Percentiles rank a stretch among this genome's conserved stretches.
These are phyloP conservation scores for Pseudomassariella vexata DNA, from an alignment of 2,329 filamentous ascomycete genomes.

Conservation along the genomic window DNA sequence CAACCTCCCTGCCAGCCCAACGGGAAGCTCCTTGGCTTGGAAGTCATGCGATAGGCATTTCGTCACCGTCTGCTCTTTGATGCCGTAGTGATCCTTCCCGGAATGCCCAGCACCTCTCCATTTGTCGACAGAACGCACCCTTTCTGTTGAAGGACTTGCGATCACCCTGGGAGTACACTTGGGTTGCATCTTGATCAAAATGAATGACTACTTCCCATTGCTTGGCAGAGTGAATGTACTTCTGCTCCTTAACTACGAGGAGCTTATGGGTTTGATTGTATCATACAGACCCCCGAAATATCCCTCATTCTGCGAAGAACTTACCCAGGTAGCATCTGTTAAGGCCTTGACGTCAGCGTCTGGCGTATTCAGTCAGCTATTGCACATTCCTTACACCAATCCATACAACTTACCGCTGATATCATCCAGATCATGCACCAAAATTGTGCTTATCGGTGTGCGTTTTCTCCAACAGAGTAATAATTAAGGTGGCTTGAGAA, in stretches of 20 bases:
- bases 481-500: no score
- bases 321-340: constrained; percentile 32
- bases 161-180: constrained; percentile 35
- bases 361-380: no score
- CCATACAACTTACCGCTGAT: constrained; percentile 20
- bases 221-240: constrained; percentile 31
- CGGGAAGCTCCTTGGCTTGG: constrained; percentile 27
- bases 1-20: no score
- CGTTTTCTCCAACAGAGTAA: constrained; percentile 15
- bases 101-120: constrained; percentile 29
- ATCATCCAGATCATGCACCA: constrained; percentile 30
- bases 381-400: not conserved
- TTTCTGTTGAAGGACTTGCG: constrained; percentile 32
- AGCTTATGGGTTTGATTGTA: no score
- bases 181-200: constrained; percentile 33
- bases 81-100: constrained; percentile 35
- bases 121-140: constrained; percentile 30
- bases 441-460: constrained; percentile 30
- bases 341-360: constrained; percentile 30
- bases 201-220: constrained; percentile 39
- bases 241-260: constrained; percentile 35
- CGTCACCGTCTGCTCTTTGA: constrained; percentile 28
- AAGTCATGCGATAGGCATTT: constrained; percentile 28
- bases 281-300: no score
- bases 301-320: no score